Percentiles rank a stretch among this genome's conserved stretches.
Evolutionary conservation across 495 filamentous ascomycete species (phyloP).

Genomic region (Antarctomyces pellizariae): DNA sequence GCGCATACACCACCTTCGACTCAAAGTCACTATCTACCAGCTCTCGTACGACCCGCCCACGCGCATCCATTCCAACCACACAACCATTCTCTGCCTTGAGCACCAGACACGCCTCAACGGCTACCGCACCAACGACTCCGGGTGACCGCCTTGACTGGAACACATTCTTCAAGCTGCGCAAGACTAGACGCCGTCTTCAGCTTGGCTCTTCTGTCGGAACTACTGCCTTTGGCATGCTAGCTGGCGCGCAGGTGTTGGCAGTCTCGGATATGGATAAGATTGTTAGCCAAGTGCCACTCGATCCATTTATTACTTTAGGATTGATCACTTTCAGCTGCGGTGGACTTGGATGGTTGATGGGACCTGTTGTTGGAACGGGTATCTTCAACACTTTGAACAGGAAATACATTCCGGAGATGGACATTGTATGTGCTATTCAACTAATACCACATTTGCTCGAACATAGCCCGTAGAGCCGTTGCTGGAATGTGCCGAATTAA

Average conservation of each 20-base stretch:
- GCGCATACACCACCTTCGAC: no score
- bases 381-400: slow-evolving; percentile 51
- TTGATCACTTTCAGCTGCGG: slow-evolving; percentile 47
- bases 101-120: no score
- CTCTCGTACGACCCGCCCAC: no score
- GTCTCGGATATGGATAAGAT: slow-evolving; percentile 42
- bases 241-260: slow-evolving; percentile 38
- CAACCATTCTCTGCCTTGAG: no score
- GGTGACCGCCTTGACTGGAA: slow-evolving; percentile 65
- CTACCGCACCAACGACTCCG: slow-evolving; percentile 1
- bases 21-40: no score
- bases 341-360: slow-evolving; percentile 63
- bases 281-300: slow-evolving; percentile 44
- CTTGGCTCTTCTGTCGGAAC: slow-evolving; percentile 48
- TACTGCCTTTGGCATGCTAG: slow-evolving; percentile 28
- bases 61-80: no score
- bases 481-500: no score
- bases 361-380: slow-evolving; percentile 53
- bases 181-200: slow-evolving; percentile 59
- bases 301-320: slow-evolving; percentile 68
- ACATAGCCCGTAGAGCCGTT: no score
- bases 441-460: not conserved
- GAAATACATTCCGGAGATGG: slow-evolving; percentile 40
- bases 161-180: slow-evolving; percentile 75
- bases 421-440: slow-evolving; percentile 19